phyloP scores from a whole-genome alignment of 108 stramenopile species.

The Mayamaea pseudoterrestris region DNA sequence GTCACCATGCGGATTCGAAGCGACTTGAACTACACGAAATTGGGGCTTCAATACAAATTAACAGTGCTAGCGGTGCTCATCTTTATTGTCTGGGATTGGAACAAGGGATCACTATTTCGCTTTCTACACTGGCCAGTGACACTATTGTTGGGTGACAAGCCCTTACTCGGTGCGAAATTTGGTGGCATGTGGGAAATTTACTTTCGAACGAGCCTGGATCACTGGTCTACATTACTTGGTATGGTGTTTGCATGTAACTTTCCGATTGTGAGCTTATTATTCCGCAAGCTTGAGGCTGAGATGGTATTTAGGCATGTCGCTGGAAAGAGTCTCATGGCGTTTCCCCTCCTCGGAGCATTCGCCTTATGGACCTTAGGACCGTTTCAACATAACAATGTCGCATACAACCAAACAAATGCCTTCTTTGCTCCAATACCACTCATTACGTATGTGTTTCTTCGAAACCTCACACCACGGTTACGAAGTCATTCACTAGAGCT shows the following conservation, averaged over 20 bases:
- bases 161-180: constrained; percentile 65
- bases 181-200: constrained; percentile 95
- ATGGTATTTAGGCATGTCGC: constrained; percentile 6
- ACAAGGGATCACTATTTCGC: constrained; percentile 65
- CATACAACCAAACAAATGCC: constrained; percentile 92
- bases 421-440: constrained; percentile 92
- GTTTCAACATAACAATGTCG: constrained; percentile 60
- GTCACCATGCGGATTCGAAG: constrained; percentile 70
- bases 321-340: constrained; percentile 42
- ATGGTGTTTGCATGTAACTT: constrained; percentile 92
- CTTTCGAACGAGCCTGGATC: constrained; percentile 89
- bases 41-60: constrained; percentile 83
- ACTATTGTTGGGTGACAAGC: constrained; percentile 57
- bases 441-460: constrained; percentile 85
- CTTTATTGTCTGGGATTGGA: constrained; percentile 81
- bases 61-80: constrained; percentile 66
- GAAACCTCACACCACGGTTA: constrained; percentile 83
- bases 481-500: constrained; percentile 72
- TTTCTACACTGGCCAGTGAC: constrained; percentile 45
- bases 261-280: constrained; percentile 80
- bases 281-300: constrained; percentile 72
- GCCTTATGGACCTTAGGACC: constrained; percentile 66
- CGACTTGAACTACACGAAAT: constrained; percentile 75
- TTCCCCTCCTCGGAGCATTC: constrained; percentile 40
- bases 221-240: constrained; percentile 91